Percentiles rank a stretch among this genome's conserved stretches.
Evolutionary conservation across 768 basidiomycete genomes (phyloP).

Genomic region (Trametes cingulata): DNA sequence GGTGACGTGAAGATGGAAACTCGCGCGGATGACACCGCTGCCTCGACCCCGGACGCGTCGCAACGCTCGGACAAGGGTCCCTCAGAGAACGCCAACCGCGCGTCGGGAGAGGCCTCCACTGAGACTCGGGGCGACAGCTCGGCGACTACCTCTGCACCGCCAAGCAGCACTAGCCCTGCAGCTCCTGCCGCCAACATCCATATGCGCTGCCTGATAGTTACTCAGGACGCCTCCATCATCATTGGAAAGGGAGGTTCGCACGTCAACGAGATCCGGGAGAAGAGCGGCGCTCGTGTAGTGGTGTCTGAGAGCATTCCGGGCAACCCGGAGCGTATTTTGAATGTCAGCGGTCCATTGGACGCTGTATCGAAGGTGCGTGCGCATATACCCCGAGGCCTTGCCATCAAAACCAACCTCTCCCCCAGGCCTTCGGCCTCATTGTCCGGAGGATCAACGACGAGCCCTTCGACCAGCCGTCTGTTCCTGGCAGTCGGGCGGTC

Average conservation of each 20-base stretch:
- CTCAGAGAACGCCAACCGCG: conserved; percentile 39
- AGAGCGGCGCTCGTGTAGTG: conserved; percentile 94
- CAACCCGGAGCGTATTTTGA: conserved; percentile 98
- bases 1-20: conserved; percentile 66
- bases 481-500: conserved; percentile 96
- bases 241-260: conserved; percentile 95
- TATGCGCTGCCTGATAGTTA: conserved; percentile 98
- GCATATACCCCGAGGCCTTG: background rate
- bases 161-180: conserved; percentile 52
- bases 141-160: conserved; percentile 49
- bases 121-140: conserved; percentile 40
- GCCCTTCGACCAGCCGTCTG: conserved; percentile 96
- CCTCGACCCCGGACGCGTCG: conserved; percentile 60
- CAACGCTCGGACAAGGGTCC: conserved; percentile 35
- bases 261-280: conserved; percentile 98
- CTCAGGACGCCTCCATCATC: conserved; percentile 98
- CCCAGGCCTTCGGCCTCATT: conserved; percentile 95
- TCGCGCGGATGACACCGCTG: conserved; percentile 44
- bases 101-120: conserved; percentile 30
- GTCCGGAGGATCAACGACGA: conserved; percentile 99
- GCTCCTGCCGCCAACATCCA: conserved; percentile 85
- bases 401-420: background rate
- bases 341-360: conserved; percentile 94
- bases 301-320: conserved; percentile 99
- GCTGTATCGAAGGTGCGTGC: conserved; percentile 92